A percentile compares a stretch with the other conserved stretches of the same genome.
Conservation (phyloP, 73 alveolate genomes). For the Breviolum minutum region DNA sequence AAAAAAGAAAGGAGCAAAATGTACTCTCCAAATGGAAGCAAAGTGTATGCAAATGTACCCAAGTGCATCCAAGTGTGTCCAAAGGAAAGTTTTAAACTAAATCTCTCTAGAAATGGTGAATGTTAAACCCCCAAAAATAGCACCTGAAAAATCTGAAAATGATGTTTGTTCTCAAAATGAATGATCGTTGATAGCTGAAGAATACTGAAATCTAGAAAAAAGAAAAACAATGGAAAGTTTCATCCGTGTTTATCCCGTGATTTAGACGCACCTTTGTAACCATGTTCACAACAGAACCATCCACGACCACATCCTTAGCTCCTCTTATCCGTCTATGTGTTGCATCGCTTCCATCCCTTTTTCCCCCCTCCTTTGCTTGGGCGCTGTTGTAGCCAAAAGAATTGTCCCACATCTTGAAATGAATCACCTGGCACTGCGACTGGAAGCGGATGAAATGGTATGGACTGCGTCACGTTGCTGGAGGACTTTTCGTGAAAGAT, state of each 20-base stretch:
- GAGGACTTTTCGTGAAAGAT: no score
- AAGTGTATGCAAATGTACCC: neutral
- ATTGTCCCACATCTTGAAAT: slow-evolving; percentile 72
- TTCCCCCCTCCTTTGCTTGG: slow-evolving; percentile 5
- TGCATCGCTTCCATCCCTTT: no score
- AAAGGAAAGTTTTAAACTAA: neutral
- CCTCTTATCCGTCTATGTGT: neutral
- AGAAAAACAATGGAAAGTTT: neutral
- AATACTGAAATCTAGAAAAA: no score
- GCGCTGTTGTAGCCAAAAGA: slow-evolving; percentile 67
- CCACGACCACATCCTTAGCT: neutral
- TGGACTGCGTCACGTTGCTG: no score
- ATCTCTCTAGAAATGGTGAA: neutral
- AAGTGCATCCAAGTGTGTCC: neutral
- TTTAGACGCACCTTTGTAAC: neutral
- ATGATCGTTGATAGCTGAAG: no score
- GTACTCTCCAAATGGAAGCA: neutral
- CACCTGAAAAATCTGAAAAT: no score
- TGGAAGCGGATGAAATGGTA: neutral
- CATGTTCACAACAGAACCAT: neutral
- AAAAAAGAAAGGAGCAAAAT: neutral
- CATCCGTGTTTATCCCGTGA: neutral
- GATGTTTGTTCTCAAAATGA: no score
- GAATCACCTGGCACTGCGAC: slow-evolving; percentile 24
- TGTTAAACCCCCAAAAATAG: no score